Conservation (phyloP, 1,139 yeast genomes). For the Pichia sp. region DNA sequence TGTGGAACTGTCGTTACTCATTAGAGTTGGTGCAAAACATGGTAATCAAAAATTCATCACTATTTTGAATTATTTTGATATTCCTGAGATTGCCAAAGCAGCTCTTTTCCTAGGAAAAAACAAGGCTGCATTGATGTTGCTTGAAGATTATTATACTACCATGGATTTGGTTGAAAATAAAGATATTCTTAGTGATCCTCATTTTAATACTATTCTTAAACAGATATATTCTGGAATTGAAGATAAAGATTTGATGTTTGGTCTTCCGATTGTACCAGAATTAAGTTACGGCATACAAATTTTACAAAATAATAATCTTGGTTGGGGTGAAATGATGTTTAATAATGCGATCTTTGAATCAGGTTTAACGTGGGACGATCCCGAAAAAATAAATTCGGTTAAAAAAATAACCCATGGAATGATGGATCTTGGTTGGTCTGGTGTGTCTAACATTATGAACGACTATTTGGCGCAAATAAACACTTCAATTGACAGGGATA, state of each 20-base stretch:
- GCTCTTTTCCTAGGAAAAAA: conserved; percentile 36
- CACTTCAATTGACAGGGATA: neutral
- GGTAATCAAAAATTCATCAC: conserved; percentile 31
- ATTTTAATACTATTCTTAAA: conserved; percentile 27
- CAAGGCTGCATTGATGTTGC: conserved; percentile 46
- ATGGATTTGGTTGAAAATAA: neutral
- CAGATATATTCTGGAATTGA: conserved; percentile 44
- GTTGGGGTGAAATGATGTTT: conserved; percentile 41
- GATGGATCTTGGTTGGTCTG: conserved; percentile 42
- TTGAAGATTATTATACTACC: conserved; percentile 42
- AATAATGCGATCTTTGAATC: conserved; percentile 55
- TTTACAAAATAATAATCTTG: conserved; percentile 33
- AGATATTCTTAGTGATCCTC: conserved; percentile 10
- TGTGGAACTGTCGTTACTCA: conserved; percentile 35
- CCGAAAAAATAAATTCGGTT: conserved; percentile 2
- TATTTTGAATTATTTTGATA: conserved; percentile 35
- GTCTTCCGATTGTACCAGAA: conserved; percentile 54
- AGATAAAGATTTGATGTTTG: conserved; percentile 57
- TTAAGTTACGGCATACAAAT: conserved; percentile 45
- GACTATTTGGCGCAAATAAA: conserved; percentile 11
- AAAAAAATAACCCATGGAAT: conserved; percentile 34
- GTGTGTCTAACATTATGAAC: conserved; percentile 36
- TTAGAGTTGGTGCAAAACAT: conserved; percentile 41
- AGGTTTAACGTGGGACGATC: conserved; percentile 20
- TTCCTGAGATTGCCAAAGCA: conserved; percentile 30